Conservation (phyloP, 352 stramenopile genomes). For the Phytophthora aleatoria region DNA sequence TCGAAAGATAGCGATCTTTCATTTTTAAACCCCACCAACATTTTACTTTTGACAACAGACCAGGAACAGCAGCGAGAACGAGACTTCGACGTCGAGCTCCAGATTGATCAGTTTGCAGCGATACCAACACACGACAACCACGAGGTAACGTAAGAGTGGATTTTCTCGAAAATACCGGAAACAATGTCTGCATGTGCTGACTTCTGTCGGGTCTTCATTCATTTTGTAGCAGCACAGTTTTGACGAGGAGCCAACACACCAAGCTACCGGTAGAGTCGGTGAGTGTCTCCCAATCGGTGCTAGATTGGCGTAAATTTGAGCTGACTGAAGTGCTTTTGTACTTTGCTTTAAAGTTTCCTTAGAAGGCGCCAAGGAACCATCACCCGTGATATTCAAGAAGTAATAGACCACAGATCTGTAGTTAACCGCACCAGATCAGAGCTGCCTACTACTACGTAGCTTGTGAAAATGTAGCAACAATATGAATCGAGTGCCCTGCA, state of each 20-base stretch:
- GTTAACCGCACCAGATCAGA: neutral
- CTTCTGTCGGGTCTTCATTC: no score
- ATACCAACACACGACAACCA: slow-evolving; percentile 13
- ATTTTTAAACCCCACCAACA: neutral
- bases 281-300: neutral
- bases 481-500: no score
- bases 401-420: slow-evolving; percentile 12
- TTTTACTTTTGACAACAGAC: slow-evolving; percentile 6
- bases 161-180: no score
- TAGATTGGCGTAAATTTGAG: neutral
- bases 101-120: slow-evolving; percentile 33
- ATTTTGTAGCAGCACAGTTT: slow-evolving; percentile 20
- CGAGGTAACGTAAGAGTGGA: slow-evolving; percentile 5
- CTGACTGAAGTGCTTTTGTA: neutral
- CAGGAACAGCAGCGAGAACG: slow-evolving; percentile 24
- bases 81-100: slow-evolving; percentile 22
- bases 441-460: neutral
- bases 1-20: neutral
- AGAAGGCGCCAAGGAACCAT: slow-evolving; percentile 39
- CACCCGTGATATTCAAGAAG: slow-evolving; percentile 52
- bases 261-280: slow-evolving; percentile 11
- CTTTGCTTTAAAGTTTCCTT: neutral
- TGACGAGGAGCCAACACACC: slow-evolving; percentile 15
- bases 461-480: neutral
- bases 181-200: no score